Base-by-base conservation (phyloP, 305 asterid species). In the Stenogyne calaminthoides region DNA sequence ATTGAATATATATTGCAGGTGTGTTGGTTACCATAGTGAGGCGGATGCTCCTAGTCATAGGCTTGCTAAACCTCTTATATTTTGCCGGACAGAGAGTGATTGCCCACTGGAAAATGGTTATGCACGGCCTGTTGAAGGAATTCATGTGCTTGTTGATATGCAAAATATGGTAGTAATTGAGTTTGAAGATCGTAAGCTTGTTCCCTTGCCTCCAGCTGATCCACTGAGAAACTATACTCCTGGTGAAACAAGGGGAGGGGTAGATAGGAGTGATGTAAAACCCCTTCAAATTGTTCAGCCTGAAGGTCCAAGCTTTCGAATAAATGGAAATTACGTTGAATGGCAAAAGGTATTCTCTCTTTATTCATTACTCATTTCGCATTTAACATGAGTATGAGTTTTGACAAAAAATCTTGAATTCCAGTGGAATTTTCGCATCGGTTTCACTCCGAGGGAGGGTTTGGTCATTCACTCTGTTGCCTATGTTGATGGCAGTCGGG, bases 51-150 rank as follows among this genome's bases (percentile, higher is more conserved):
- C 99, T 64, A 89, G 90, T 61, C 90, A 85, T 65, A 84, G 99
- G 80, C 99, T 92, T 78, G 99, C 98, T 46, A 95, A 95, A 77
- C 99, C 97, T 49, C 91, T 95, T 71, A 84, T 95, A 80, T 95
- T 95, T 75, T 95, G 99, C 80, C 85, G 97, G 77, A 84, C 98
- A 19, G 98, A 95, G 86, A 89, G 99, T 63, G 96, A 90, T 81
- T 90, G 99, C 76, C 98, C 99, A 2, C 83, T 92, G 83, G 99
- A 95, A 81, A 95, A 95, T 80, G 99, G 99, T 62, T 95, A 95
- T 84, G 99, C 99, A n/a, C 88, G 99, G 27, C 98, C 99, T 8
- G 95, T 95, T 64, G 99, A 95, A 87, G 99, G 98, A 76, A 90
- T 95, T 80, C 87, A 89, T 66, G 97, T 92, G 51, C 89, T 89